Evolutionary conservation across 1,139 yeast species (phyloP).

Genomic region (Hemisphaericaspora lyxosophila): DNA sequence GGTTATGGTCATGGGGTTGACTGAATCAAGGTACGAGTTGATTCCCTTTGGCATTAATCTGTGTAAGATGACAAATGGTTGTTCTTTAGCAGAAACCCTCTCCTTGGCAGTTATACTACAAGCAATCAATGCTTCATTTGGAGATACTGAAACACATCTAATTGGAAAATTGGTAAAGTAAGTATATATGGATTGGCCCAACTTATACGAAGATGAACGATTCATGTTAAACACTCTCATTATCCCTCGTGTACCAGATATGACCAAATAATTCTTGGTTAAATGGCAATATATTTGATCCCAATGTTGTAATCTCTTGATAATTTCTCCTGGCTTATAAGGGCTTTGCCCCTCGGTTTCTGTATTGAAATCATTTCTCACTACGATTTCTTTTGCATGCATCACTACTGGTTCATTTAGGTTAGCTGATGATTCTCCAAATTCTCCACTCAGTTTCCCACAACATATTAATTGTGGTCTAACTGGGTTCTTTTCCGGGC

Average conservation of each 20-base stretch:
- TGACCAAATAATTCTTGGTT: slow-evolving; percentile 58
- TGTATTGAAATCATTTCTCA: slow-evolving; percentile 35
- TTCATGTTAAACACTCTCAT: slow-evolving; percentile 63
- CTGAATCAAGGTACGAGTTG: slow-evolving; percentile 27
- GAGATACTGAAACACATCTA: slow-evolving; percentile 71
- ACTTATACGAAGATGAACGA: slow-evolving; percentile 26
- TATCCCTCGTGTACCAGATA: slow-evolving; percentile 74
- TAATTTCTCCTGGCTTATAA: slow-evolving; percentile 25
- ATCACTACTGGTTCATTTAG: slow-evolving; percentile 16
- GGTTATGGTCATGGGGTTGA: slow-evolving; percentile 68
- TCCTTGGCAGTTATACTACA: slow-evolving; percentile 84
- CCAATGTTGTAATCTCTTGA: slow-evolving; percentile 48
- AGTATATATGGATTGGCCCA: slow-evolving; percentile 68
- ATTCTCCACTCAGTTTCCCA: slow-evolving; percentile 69
- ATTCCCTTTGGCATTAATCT: slow-evolving; percentile 30
- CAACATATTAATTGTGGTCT: slow-evolving; percentile 63
- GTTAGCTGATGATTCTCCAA: slow-evolving; percentile 48
- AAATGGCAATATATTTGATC: slow-evolving; percentile 66
- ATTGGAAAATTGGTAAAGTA: slow-evolving; percentile 74
- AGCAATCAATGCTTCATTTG: slow-evolving; percentile 64
- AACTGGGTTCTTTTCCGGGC: slow-evolving; percentile 16
- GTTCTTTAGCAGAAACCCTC: slow-evolving; percentile 66
- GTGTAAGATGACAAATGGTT: slow-evolving; percentile 75
- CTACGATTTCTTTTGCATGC: slow-evolving; percentile 22
- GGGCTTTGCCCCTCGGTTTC: slow-evolving; percentile 17